Conservation (phyloP, 106 monocot species). For the Alisma plantagoaquatica region DNA sequence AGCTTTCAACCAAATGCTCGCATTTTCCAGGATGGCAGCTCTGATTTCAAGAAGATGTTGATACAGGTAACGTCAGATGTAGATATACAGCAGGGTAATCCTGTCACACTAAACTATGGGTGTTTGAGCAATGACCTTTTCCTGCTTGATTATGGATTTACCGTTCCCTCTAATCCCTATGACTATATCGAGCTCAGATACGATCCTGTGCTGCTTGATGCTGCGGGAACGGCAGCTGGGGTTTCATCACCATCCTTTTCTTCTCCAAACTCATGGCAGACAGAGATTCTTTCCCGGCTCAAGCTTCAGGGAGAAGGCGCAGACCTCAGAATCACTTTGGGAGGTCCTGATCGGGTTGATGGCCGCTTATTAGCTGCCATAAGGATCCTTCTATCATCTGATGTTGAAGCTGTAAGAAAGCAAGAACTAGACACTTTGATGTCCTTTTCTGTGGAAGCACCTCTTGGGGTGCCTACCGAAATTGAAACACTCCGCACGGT, state of each 20-base stretch:
- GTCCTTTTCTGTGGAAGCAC: constrained; percentile 49
- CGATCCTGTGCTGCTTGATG: constrained; percentile 82
- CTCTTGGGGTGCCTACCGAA: constrained; percentile 59
- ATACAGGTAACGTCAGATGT: constrained; percentile 68
- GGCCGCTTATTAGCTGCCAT: constrained; percentile 78
- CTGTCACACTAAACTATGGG: constrained; percentile 81
- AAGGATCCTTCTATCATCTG: constrained; percentile 47
- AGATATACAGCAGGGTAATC: constrained; percentile 39
- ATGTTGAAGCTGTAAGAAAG: constrained; percentile 29
- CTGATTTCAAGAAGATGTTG: constrained; percentile 35
- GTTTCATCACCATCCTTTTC: constrained; percentile 65
- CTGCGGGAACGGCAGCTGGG: constrained; percentile 73
- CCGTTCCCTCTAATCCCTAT: constrained; percentile 63
- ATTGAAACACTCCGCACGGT: constrained; percentile 47
- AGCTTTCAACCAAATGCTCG: constrained; percentile 81
- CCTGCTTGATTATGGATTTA: constrained; percentile 97
- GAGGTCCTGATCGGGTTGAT: constrained; percentile 69
- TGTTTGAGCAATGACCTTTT: constrained; percentile 81
- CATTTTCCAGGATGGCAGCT: constrained; percentile 59
- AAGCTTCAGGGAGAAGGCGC: constrained; percentile 65
- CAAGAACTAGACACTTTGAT: constrained; percentile 34
- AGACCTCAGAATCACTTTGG: constrained; percentile 69
- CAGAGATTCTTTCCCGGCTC: constrained; percentile 59
- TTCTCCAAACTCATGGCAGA: constrained; percentile 78
- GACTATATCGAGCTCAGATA: constrained; percentile 74